Evolutionary conservation across 2,329 filamentous ascomycete species (phyloP).

Genomic region (Penicillium decumbens): DNA sequence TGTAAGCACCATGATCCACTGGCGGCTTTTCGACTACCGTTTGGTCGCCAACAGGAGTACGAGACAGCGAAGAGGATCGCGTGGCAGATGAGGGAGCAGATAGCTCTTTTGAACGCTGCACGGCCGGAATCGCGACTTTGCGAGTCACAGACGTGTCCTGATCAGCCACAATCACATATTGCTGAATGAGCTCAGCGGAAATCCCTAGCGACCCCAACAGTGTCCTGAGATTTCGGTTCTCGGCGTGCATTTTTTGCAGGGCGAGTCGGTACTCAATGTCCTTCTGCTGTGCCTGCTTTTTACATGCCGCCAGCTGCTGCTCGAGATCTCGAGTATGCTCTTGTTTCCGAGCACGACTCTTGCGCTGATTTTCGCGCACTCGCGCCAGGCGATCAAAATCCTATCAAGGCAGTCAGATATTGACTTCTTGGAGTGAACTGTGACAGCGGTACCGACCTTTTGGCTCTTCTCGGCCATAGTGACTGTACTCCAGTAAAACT

Average conservation of each 20-base stretch:
- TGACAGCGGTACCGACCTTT: slow-evolving; percentile 1
- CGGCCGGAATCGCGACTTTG: slow-evolving; percentile 37
- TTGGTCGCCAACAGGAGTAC: background rate
- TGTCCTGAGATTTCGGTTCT: slow-evolving; percentile 30
- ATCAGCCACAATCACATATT: slow-evolving; percentile 24
- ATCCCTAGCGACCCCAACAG: slow-evolving; percentile 27
- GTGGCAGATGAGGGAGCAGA: background rate
- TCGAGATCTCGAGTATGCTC: slow-evolving; percentile 37
- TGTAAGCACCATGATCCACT: background rate
- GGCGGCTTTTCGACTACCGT: background rate
- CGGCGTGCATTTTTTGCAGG: slow-evolving; percentile 32
- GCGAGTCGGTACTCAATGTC: slow-evolving; percentile 35
- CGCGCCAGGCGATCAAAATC: slow-evolving; percentile 37
- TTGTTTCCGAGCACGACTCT: slow-evolving; percentile 34
- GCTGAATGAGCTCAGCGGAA: slow-evolving; percentile 21
- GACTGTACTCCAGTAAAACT: background rate
- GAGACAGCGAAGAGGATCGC: background rate
- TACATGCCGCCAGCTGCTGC: slow-evolving; percentile 26
- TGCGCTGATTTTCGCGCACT: slow-evolving; percentile 38
- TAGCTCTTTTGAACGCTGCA: slow-evolving; percentile 12
- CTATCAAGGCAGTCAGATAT: slow-evolving; percentile 16
- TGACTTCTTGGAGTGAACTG: background rate
- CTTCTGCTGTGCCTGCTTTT: slow-evolving; percentile 28
- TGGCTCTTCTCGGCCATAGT: slow-evolving; percentile 4
- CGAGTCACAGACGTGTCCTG: slow-evolving; percentile 16